Evolutionary conservation across 768 basidiomycete genomes (phyloP).

Genomic region (Suillus variegatus): DNA sequence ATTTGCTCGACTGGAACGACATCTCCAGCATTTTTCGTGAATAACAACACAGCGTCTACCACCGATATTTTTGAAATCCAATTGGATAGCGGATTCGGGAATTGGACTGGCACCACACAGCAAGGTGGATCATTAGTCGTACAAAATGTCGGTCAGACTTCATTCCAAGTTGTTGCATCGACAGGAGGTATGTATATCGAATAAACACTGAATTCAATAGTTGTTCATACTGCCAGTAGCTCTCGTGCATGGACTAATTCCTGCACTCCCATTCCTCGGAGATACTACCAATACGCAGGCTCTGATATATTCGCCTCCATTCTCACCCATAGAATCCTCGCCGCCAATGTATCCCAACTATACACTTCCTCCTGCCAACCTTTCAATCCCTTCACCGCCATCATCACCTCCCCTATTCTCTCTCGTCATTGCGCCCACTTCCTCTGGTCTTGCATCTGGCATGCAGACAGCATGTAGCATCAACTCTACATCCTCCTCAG

Average conservation of each 20-base stretch:
- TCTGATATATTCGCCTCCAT: conserved; percentile 68
- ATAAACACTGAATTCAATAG: conserved; percentile 1
- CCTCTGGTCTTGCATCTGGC: conserved; percentile 40
- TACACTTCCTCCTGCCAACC: conserved; percentile 62
- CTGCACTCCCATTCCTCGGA: conserved; percentile 57
- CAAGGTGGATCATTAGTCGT: conserved; percentile 57
- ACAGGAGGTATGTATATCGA: conserved; percentile 34
- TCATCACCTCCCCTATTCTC: conserved; percentile 50
- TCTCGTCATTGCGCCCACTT: conserved; percentile 56
- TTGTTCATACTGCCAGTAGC: conserved; percentile 31
- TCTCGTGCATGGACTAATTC: conserved; percentile 48
- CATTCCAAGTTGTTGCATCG: conserved; percentile 64
- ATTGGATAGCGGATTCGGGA: conserved; percentile 49
- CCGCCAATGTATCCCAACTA: conserved; percentile 73
- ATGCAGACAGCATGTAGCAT: conserved; percentile 65
- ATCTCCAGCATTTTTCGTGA: conserved; percentile 58
- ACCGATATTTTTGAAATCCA: conserved; percentile 48
- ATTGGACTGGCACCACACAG: conserved; percentile 47
- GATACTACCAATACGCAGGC: conserved; percentile 77
- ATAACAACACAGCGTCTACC: conserved; percentile 35
- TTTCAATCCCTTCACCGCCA: conserved; percentile 43
- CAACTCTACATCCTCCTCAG: conserved; percentile 37
- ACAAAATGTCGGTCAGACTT: conserved; percentile 37
- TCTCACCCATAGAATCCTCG: conserved; percentile 30
- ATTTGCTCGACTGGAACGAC: conserved; percentile 40